These are phyloP conservation scores for Funneliformis mosseae DNA, from an alignment of 192 early-diverging fungal species.

Conservation along the genomic window DNA sequence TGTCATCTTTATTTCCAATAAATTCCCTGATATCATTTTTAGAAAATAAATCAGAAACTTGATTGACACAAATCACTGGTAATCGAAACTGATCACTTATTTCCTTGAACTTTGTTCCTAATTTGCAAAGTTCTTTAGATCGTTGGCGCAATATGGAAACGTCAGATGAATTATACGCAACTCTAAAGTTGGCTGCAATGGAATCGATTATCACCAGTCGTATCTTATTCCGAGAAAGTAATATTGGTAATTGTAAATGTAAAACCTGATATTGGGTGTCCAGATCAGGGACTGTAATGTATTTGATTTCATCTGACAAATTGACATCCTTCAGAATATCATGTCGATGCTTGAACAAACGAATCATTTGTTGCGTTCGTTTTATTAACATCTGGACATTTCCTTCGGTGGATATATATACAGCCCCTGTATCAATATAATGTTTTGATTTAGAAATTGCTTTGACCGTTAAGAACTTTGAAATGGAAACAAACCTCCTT, in stretches of 20 bases:
- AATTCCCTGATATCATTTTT: neutral
- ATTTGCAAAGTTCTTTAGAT: constrained; percentile 55
- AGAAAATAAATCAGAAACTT: constrained; percentile 64
- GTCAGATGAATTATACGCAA: constrained; percentile 34
- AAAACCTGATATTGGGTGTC: constrained; percentile 75
- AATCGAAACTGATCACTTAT: constrained; percentile 63
- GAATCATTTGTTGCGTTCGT: constrained; percentile 58
- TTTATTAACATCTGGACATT: constrained; percentile 58
- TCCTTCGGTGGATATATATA: constrained; percentile 77
- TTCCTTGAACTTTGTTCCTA: constrained; percentile 64
- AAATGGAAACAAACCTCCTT: constrained; percentile 50
- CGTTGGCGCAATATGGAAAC: constrained; percentile 40
- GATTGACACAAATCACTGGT: constrained; percentile 80
- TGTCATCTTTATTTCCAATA: neutral
- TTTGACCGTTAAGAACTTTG: neutral
- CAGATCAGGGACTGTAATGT: constrained; percentile 66
- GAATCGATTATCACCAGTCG: constrained; percentile 86
- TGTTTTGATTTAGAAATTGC: neutral
- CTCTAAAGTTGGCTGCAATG: constrained; percentile 76
- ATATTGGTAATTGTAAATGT: constrained; percentile 70
- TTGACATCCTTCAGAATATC: constrained; percentile 34
- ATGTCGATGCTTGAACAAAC: constrained; percentile 30
- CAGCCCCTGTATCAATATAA: constrained; percentile 40
- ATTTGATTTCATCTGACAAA: constrained; percentile 57
- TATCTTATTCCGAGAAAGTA: constrained; percentile 57